Percentiles rank a stretch among this genome's conserved stretches.
Conservation (phyloP, 1,284 basidiomycete species). For the Cryptococcus maquisensis region DNA sequence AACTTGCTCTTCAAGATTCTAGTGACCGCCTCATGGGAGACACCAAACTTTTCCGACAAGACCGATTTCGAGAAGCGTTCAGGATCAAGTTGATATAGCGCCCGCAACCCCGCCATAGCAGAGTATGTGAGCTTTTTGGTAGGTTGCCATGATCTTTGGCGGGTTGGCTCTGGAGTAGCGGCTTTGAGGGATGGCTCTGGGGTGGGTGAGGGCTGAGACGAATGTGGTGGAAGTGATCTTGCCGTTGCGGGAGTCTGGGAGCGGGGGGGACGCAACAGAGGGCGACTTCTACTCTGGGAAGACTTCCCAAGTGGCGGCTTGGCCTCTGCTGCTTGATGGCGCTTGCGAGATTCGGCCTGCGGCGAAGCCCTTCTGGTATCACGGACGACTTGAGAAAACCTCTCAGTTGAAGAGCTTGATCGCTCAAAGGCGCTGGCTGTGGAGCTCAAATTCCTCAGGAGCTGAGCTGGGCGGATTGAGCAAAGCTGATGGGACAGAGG, state of each 20-base stretch:
- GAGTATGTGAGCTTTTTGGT: conserved; percentile 82
- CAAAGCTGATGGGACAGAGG: no score
- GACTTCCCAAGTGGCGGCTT: background rate
- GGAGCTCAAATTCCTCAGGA: background rate
- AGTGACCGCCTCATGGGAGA: conserved; percentile 80
- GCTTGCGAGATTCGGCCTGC: background rate
- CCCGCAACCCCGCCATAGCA: conserved; percentile 79
- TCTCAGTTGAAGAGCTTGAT: background rate
- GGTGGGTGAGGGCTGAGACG: background rate
- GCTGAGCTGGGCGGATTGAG: no score
- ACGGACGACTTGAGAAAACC: background rate
- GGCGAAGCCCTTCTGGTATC: background rate
- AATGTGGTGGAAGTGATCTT: background rate
- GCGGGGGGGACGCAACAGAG: background rate
- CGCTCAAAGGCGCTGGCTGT: background rate
- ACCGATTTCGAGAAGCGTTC: conserved; percentile 63
- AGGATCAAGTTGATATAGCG: conserved; percentile 67
- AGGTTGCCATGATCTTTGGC: conserved; percentile 60
- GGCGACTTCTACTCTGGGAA: background rate
- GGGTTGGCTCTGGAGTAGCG: background rate
- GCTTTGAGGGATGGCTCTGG: background rate
- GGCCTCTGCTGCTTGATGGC: background rate
- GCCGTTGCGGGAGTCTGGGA: background rate
- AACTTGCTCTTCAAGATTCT: conserved; percentile 76
- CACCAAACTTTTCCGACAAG: conserved; percentile 71